A percentile compares a stretch with the other conserved stretches of the same genome.
Conservation (phyloP, 2,329 filamentous ascomycete genomes). For the Colletotrichum sansevieriae region DNA sequence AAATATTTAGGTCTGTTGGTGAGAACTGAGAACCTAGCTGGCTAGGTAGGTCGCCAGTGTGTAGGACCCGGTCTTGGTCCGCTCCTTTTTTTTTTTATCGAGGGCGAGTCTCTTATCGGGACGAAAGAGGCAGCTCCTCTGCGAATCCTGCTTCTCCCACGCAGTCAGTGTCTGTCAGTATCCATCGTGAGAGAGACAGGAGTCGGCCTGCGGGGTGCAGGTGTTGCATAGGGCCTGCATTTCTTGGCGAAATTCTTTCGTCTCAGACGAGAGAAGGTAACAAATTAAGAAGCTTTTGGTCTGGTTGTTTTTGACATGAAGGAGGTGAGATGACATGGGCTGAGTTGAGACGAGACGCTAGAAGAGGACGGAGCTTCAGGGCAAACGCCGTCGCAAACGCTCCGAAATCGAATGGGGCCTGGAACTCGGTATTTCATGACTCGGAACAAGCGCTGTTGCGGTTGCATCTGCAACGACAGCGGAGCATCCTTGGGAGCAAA, state of each 20-base stretch:
- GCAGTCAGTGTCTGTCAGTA: neutral
- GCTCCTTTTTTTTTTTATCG: slow-evolving; percentile 19
- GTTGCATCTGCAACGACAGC: neutral
- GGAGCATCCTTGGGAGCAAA: neutral
- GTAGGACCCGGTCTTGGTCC: slow-evolving; percentile 11
- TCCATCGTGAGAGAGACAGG: too few species aligned
- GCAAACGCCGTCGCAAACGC: neutral
- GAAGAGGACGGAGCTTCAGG: neutral
- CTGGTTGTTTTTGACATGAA: neutral
- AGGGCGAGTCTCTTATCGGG: slow-evolving; percentile 27
- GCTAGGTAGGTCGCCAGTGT: neutral
- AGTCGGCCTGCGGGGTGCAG: neutral
- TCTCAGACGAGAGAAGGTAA: neutral
- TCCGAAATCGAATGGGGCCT: slow-evolving; percentile 1
- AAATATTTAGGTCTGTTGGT: neutral
- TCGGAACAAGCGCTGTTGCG: neutral
- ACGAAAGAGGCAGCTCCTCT: slow-evolving; percentile 32
- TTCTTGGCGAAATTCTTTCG: slow-evolving; percentile 19
- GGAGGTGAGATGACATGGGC: slow-evolving; percentile 15
- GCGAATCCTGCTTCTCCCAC: neutral
- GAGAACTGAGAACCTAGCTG: neutral
- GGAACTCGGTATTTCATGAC: slow-evolving; percentile 10
- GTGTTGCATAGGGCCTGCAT: neutral
- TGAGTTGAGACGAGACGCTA: slow-evolving; percentile 1
- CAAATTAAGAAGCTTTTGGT: slow-evolving; percentile 20